phyloP scores from a whole-genome alignment of 768 basidiomycete species.

The Kwoniella sp. region DNA sequence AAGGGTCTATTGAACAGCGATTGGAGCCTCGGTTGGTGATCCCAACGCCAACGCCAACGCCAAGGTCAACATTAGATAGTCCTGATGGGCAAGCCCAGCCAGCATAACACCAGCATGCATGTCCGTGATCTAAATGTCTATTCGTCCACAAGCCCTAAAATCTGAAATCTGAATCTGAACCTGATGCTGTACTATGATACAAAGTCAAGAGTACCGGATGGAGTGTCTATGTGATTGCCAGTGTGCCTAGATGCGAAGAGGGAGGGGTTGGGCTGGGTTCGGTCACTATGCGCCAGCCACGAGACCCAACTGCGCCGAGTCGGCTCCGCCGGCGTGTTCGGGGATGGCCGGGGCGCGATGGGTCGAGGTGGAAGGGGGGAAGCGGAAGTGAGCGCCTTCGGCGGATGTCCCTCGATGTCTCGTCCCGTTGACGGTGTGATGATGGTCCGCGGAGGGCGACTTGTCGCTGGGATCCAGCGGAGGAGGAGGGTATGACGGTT shows the following conservation, averaged over 20 bases:
- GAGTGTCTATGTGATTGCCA: not conserved
- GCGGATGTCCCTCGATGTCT: constrained; percentile 15
- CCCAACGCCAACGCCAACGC: no score
- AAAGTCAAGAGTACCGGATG: not conserved
- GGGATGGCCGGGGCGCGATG: constrained; percentile 7
- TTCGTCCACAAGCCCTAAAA: no score
- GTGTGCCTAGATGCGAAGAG: not conserved
- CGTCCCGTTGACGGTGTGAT: not conserved
- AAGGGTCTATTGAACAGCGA: constrained; percentile 1
- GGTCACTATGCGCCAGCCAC: constrained; percentile 6
- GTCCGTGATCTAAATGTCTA: constrained; percentile 2
- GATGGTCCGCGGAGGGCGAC: constrained; percentile 26
- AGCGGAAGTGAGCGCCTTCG: constrained; percentile 10
- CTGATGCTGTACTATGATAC: not conserved
- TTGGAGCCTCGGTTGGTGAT: constrained; percentile 14
- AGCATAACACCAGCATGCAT: constrained; percentile 3
- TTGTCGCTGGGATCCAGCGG: constrained; percentile 24
- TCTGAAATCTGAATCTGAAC: not conserved
- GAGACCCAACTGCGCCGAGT: no score
- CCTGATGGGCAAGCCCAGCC: no score
- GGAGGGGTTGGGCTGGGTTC: not conserved
- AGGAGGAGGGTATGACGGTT: constrained; percentile 28
- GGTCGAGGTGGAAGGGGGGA: constrained; percentile 4
- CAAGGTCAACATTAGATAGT: no score
- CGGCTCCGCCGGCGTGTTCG: constrained; percentile 1